Evolutionary conservation across 2,329 filamentous ascomycete species (phyloP), one percentile per base, ranked within the genome.

Genomic region (Colletotrichum brevisporum): DNA sequence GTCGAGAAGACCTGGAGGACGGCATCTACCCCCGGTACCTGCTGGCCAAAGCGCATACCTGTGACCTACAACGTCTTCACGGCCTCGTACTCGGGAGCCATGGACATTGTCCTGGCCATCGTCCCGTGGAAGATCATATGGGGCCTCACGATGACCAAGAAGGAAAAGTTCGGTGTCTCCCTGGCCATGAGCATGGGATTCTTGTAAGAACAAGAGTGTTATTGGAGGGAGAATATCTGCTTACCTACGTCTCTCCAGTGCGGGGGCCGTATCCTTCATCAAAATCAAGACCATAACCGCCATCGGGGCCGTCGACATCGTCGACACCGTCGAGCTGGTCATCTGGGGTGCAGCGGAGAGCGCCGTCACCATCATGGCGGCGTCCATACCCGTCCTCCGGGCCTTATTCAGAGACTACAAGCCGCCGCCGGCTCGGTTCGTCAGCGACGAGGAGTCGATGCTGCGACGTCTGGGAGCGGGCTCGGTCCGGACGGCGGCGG

Each of bases 181-280:
- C 70, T 81, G 1, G 82, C 82, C 9, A 71, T 84, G 82, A 81
- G 80, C 70, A 79, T 83, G 74, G 82, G 82, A 1, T 64, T 83
- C 2, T 80, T 83, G 80, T 82, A 73, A 72, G 78, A 21, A 12
- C 6, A 13, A 51, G 18, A 51, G 43, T n/a, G 43, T 36, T 36
- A 10, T 10, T 4, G 16, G 13, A 47, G 16, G 15, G 15, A 53
- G 18, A 18, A 45, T 4, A 2, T 16, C 15, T n/a, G 13, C 36
- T 21, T 41, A 51, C 45, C 18, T 10, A 3, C 21, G 24, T 63
- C 16, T 63, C 16, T 54, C 9, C 57, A 81, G 79, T 31, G 78
- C 77, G 12, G 78, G 77, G 1, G 72, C 73, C 2, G 76, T 78
- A 1, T 76, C 78, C 4, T 73, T 78, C 18, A 73, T 78, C 56